phyloP scores from a whole-genome alignment of 768 basidiomycete species.

The Pilatotrama ljubarskyi region DNA sequence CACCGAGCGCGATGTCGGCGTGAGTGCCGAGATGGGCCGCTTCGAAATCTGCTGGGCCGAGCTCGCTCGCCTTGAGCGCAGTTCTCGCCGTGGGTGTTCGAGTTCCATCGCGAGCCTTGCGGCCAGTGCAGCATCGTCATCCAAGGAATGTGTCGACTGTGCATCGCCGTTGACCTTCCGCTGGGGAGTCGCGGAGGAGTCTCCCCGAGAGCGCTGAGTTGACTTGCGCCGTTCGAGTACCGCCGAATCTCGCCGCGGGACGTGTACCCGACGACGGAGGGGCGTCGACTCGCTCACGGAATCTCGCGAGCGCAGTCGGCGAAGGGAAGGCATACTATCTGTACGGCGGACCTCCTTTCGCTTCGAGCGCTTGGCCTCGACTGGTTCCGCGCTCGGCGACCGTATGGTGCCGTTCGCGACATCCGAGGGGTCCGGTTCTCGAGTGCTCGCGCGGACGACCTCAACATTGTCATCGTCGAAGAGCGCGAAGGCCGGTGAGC shows the following conservation, averaged over 20 bases:
- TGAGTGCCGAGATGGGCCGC: constrained; percentile 2
- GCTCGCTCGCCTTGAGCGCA: constrained; percentile 33
- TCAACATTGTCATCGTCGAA: constrained; percentile 34
- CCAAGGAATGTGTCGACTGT: not conserved
- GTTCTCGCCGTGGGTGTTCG: constrained; percentile 26
- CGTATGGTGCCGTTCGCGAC: not conserved
- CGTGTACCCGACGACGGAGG: constrained; percentile 8
- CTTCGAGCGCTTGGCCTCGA: constrained; percentile 8
- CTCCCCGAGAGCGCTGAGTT: not conserved
- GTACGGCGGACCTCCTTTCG: constrained; percentile 5
- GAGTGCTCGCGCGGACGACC: constrained; percentile 18
- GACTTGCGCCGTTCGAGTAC: constrained; percentile 1
- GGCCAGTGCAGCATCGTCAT: constrained; percentile 30
- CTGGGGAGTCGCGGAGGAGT: not conserved
- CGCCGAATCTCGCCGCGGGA: not conserved
- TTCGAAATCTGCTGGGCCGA: constrained; percentile 22
- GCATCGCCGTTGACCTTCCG: not conserved
- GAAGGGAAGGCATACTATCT: constrained; percentile 7
- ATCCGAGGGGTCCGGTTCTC: not conserved
- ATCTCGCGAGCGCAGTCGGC: constrained; percentile 17
- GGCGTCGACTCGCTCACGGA: constrained; percentile 15
- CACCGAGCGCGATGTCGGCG: constrained; percentile 14
- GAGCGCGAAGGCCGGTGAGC: constrained; percentile 26
- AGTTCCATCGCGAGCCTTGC: constrained; percentile 33
- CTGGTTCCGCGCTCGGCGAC: constrained; percentile 8